A percentile compares a stretch with the other conserved stretches of the same genome.
Evolutionary conservation across 495 filamentous ascomycete species (phyloP).

Genomic region (Penicillium flavigenum): DNA sequence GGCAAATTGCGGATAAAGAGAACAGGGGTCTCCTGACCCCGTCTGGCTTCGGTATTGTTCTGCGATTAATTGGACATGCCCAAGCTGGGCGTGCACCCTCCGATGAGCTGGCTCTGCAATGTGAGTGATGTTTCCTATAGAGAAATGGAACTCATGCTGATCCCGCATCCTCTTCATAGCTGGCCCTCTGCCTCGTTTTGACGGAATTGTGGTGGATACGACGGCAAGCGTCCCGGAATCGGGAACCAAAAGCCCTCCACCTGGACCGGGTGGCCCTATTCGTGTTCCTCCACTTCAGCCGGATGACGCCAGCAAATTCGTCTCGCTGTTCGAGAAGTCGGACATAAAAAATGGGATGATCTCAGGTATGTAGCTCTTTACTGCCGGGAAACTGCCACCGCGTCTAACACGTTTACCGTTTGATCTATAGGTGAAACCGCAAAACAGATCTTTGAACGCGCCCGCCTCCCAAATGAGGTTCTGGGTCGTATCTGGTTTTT

Average conservation of each 20-base stretch:
- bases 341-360: constrained; percentile 75
- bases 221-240: constrained; percentile 43
- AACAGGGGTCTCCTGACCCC: constrained; percentile 92
- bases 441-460: constrained; percentile 92
- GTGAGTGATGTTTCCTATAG: constrained; percentile 41
- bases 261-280: constrained; percentile 69
- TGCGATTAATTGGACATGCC: constrained; percentile 93
- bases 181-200: constrained; percentile 89
- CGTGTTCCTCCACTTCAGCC: constrained; percentile 87
- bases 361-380: constrained; percentile 55
- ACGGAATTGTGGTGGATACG: constrained; percentile 57
- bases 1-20: constrained; percentile 96
- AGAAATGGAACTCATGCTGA: constrained; percentile 18
- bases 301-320: constrained; percentile 86
- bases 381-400: neutral
- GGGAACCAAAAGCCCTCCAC: constrained; percentile 55
- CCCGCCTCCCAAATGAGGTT: constrained; percentile 83
- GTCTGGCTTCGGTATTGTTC: constrained; percentile 83
- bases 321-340: constrained; percentile 82
- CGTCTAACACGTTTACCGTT: constrained; percentile 7
- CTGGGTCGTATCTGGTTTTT: constrained; percentile 94
- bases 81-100: constrained; percentile 80
- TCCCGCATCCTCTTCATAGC: constrained; percentile 43
- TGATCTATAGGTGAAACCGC: constrained; percentile 65
- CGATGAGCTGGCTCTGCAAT: constrained; percentile 69